Evolutionary conservation across 106 monocot species (phyloP), one percentile per base, ranked within the genome.

Genomic region (Dendrobium catenatum): DNA sequence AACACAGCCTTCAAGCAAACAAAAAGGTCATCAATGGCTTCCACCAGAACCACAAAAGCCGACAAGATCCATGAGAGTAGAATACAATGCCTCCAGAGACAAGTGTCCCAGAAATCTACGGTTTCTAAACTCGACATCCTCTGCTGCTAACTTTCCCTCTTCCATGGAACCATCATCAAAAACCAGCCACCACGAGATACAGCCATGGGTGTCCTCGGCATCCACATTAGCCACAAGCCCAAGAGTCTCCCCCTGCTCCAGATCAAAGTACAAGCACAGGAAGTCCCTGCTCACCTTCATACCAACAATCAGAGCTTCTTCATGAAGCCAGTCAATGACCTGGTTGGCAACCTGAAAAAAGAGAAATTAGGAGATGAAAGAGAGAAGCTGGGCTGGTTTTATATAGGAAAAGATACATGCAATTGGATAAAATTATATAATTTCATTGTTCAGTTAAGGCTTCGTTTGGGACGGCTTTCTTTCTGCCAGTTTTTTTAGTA

Each of bases 171-270:
- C 85, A 81, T 87, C 81, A 31, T 93, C 91, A 64, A 95, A 80
- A 22, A 92, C 84, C 4, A 99, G 22, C 88, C 85, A 93, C 98
- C 98, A 99, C 1, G 95, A 93, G 72, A 99, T 95, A 84, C 93
- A 95, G 0, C 93, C 89, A 6, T 49, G n/a, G 2, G 0, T 56
- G 70, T 91, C 95, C 0, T 91, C 76, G 4, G 93, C 91, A 59
- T 95, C 91, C 15, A 95, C 86, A 51, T 87, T 89, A 7, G 98
- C 89, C 29, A 86, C 80, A 2, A 99, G 82, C 42, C 91, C 88
- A 18, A 99, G 83, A 55, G 85, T 86, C n/a, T 87, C 93, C 24
- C 91, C 95, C 26, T 87, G 91, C 51, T 87, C 95, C 48, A 95
- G 78, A 31, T 89, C 90, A 55, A 99, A 85, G 40, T 89, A 87